Conservation (phyloP, 129 eudicot species). For the Tanacetum coccineum region DNA sequence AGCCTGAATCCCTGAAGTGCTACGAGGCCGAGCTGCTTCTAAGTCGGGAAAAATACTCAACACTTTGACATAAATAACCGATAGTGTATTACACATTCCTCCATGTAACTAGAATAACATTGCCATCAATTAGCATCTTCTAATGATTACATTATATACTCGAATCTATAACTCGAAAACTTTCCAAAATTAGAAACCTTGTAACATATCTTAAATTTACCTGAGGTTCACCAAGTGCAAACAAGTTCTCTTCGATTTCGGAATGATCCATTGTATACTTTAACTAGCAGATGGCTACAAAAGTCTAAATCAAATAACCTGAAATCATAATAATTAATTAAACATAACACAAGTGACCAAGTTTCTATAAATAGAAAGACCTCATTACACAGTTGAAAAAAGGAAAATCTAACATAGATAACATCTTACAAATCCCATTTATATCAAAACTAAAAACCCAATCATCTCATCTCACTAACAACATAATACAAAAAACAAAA, state of each 20-base stretch:
- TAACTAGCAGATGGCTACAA: constrained; percentile 3
- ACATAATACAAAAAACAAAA: too few relatives aligned
- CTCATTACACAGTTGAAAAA: not conserved
- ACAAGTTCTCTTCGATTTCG: constrained; percentile 76
- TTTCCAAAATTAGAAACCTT: not conserved
- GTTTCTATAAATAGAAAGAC: too few relatives aligned
- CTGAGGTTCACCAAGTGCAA: constrained; percentile 91
- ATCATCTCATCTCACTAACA: too few relatives aligned
- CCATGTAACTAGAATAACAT: constrained; percentile 69
- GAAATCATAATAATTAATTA: not conserved
- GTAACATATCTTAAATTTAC: constrained; percentile 24
- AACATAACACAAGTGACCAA: too few relatives aligned
- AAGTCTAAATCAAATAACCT: constrained; percentile 16
- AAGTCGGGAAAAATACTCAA: constrained; percentile 67
- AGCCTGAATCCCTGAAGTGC: constrained; percentile 94
- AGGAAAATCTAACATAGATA: not conserved
- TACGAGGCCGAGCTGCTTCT: constrained; percentile 95
- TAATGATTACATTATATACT: not conserved
- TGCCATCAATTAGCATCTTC: constrained; percentile 20
- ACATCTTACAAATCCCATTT: constrained; percentile 11
- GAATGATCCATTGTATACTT: constrained; percentile 54
- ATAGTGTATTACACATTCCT: constrained; percentile 77
- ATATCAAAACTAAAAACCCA: not conserved
- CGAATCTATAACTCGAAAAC: constrained; percentile 4
- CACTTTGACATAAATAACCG: constrained; percentile 57